Conservation (phyloP, 106 monocot species). For the Gastrodia elata region DNA sequence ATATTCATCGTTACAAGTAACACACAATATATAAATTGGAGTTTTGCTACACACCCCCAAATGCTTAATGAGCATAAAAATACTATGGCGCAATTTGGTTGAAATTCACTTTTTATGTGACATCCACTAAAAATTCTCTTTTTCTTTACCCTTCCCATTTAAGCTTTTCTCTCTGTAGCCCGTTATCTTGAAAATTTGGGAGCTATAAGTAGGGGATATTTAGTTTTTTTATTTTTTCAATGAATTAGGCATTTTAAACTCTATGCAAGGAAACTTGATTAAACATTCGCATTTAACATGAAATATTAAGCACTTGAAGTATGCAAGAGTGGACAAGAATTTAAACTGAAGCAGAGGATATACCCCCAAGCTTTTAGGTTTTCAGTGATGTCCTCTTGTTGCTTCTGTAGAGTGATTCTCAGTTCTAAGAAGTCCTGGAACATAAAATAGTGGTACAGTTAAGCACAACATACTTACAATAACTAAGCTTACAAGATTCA, state of each 20-base stretch:
- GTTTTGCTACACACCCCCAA: too few species aligned
- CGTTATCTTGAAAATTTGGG: too few species aligned
- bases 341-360: background rate
- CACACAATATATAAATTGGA: too few species aligned
- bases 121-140: too few species aligned
- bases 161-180: too few species aligned
- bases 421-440: conserved; percentile 5
- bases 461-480: background rate
- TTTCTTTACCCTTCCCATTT: too few species aligned
- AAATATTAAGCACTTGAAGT: background rate
- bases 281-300: background rate
- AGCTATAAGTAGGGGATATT: too few species aligned
- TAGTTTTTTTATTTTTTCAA: background rate
- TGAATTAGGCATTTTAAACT: background rate
- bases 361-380: conserved; percentile 6
- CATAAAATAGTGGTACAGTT: background rate
- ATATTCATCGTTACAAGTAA: too few species aligned
- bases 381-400: background rate
- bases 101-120: too few species aligned
- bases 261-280: background rate
- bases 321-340: background rate
- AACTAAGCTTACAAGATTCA: background rate
- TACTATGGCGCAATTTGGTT: too few species aligned
- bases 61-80: too few species aligned
- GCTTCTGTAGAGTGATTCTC: background rate